These are phyloP conservation scores for Bolboschoenus planiculmis DNA, from an alignment of 176 grass and related monocot species.

Conservation along the genomic window DNA sequence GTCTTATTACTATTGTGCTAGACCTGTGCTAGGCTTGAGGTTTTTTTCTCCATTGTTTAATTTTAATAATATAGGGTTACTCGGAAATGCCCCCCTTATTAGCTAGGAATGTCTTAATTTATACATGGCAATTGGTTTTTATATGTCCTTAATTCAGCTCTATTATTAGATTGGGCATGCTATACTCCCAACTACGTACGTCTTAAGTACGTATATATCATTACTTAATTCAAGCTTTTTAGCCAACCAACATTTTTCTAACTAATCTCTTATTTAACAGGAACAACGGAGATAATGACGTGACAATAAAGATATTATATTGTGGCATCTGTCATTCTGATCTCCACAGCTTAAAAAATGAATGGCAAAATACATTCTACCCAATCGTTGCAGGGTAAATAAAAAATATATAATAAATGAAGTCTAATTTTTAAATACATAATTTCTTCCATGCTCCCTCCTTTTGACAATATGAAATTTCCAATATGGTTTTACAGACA, in stretches of 20 bases:
- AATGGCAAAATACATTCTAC: constrained; percentile 49
- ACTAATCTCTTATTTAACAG: constrained; percentile 28
- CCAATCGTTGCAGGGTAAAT: constrained; percentile 54
- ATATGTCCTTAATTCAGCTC: background rate
- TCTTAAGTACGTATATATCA: background rate
- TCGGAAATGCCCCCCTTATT: background rate
- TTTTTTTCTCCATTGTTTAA: background rate
- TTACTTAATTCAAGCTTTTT: background rate
- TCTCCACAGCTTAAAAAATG: constrained; percentile 67
- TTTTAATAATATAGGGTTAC: background rate
- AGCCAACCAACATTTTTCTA: background rate
- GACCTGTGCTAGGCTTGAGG: too few species aligned
- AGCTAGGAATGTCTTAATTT: background rate
- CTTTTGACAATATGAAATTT: background rate
- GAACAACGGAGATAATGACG: constrained; percentile 64
- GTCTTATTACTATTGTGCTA: too few species aligned
- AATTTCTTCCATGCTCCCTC: background rate
- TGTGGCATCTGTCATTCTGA: constrained; percentile 85
- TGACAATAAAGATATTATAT: constrained; percentile 59
- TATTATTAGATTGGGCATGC: background rate
- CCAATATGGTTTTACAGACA: constrained; percentile 29
- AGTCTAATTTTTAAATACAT: background rate
- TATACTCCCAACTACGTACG: background rate
- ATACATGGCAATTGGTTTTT: background rate
- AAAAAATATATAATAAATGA: background rate